Evolutionary conservation across 2,329 filamentous ascomycete genomes (phyloP), one percentile per base, ranked within the genome.

Genomic region (Plectosphaerella sp.): DNA sequence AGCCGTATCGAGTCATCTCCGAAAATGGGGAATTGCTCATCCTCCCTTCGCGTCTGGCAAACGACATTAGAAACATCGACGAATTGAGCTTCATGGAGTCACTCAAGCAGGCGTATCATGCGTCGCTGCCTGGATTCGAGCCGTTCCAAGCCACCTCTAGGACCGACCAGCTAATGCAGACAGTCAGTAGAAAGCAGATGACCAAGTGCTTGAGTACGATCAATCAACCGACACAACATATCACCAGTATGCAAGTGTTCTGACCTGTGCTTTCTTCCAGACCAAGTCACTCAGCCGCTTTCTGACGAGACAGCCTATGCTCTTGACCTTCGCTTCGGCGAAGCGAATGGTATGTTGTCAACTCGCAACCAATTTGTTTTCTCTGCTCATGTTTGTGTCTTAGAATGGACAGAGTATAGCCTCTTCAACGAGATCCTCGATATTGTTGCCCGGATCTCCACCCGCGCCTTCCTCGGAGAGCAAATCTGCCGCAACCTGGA

Each of bases 381-480:
- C 3, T 22, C 22, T 22, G 22, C 22, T 22, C 22, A 22, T 22
- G 5, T 22, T 22, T 22, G 22, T 22, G 20, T 24, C n/a, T 4
- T 22, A 57, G 53, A 55, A 49, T 57, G 53, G 54, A 43, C 35
- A 5, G 50, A 57, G 15, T 28, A 25, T 15, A 18, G 25, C 5
- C 37, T 55, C 36, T 53, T 53, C 36, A 45, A 39, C 24, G 45
- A 45, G 12, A 33, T 51, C 10, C 53, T 57, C 11, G 53, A 57
- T 9, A n/a, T 77, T 9, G 68, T 82, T 10, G 73, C 76, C 15
- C 73, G 76, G 9, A 57, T 80, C 11, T 78, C 77, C 0, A 74
- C 77, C 2, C 67, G 75, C 5, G 69, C 79, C 3, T 79, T 80
- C 53, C 61, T 79, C 2, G 77, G 77, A 4, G 57, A 62, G 4